These are phyloP conservation scores for Cucumis sativus DNA, from an alignment of 306 rosid species.

Conservation along the genomic window Cucumber_9930_V3 NC_026659.2:26513001-26513500, in stretches of 20 bases:
- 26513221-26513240: background rate
- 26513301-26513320: background rate
- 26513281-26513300: background rate
- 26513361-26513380: background rate
- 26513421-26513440: conserved; percentile 89
- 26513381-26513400: background rate
- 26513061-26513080: background rate
- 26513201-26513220: background rate
- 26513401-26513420: conserved; percentile 12
- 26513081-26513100: background rate
- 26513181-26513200: background rate
- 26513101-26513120: background rate
- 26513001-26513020: background rate
- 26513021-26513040: background rate
- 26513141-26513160: background rate
- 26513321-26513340: background rate
- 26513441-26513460: conserved; percentile 70
- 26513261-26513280: background rate
- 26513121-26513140: background rate
- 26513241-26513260: background rate
- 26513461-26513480: conserved; percentile 89
- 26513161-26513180: background rate
- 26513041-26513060: background rate
- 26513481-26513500: conserved; percentile 50
- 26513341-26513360: background rate